These are phyloP conservation scores for Fragaria iinumae DNA, from an alignment of 306 rosid genomes.

Conservation along the genomic window DNA sequence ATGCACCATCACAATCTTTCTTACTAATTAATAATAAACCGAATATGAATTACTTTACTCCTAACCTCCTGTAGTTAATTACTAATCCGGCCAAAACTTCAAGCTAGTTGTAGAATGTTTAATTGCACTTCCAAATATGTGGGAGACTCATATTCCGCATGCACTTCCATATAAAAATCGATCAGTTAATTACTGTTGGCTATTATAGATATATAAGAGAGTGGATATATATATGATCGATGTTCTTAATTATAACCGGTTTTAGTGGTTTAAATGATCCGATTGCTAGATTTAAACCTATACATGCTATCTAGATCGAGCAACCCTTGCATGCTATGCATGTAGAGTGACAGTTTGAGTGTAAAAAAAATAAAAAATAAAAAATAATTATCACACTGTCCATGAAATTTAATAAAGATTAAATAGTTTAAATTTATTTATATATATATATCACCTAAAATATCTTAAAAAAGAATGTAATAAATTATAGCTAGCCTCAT, in stretches of 20 bases:
- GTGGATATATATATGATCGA: background rate
- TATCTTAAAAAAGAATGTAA: too few relatives aligned
- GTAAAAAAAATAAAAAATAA: too few relatives aligned
- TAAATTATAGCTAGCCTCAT: too few relatives aligned
- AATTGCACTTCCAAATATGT: constrained; percentile 71
- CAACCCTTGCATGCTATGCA: too few relatives aligned
- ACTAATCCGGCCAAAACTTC: constrained; percentile 32
- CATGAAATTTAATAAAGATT: too few relatives aligned
- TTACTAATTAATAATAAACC: background rate
- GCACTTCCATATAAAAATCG: constrained; percentile 12
- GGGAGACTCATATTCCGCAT: constrained; percentile 46
- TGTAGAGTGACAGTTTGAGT: too few relatives aligned
- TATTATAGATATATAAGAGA: background rate
- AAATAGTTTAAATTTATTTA: too few relatives aligned
- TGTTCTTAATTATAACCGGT: background rate
- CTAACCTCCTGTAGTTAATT: constrained; percentile 39
- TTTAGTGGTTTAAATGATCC: too few relatives aligned
- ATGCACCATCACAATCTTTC: background rate
- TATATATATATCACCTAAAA: too few relatives aligned
- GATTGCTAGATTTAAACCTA: too few relatives aligned
- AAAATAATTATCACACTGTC: too few relatives aligned
- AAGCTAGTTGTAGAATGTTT: constrained; percentile 48
- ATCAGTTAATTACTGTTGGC: background rate
- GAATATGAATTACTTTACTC: constrained; percentile 33
- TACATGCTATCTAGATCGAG: too few relatives aligned